These are phyloP conservation scores for Ganoderma lucidum DNA, from an alignment of 1,284 basidiomycete species.

Conservation along the genomic window DNA sequence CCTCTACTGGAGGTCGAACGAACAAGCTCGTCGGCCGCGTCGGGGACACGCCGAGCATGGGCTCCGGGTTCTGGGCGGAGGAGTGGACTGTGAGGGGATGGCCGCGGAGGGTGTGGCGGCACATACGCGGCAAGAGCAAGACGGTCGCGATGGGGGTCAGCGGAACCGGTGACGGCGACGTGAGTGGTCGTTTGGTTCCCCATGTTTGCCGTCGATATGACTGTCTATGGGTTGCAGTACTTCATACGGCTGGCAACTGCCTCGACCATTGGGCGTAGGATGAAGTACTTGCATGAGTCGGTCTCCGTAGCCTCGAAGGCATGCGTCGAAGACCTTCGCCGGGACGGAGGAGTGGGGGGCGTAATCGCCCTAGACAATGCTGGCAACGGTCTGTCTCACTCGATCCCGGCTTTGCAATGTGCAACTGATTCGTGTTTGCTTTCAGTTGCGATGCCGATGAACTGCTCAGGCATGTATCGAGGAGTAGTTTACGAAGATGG, in stretches of 20 bases:
- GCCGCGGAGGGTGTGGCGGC: constrained; percentile 50
- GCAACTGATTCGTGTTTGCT: not conserved
- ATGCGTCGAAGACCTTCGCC: constrained; percentile 61
- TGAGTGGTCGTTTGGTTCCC: constrained; percentile 38
- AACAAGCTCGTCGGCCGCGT: constrained; percentile 85
- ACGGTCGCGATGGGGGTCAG: constrained; percentile 75
- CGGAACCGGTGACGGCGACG: constrained; percentile 87
- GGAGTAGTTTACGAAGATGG: constrained; percentile 76
- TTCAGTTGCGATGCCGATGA: constrained; percentile 72
- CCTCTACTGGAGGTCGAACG: constrained; percentile 83
- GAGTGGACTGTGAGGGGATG: constrained; percentile 65
- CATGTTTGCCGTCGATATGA: not conserved
- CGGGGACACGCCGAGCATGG: constrained; percentile 84
- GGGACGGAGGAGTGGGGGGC: constrained; percentile 70
- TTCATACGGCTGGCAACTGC: constrained; percentile 79
- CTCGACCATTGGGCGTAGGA: constrained; percentile 69
- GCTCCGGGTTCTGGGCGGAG: constrained; percentile 84
- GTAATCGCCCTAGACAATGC: constrained; percentile 70
- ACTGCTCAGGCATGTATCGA: constrained; percentile 83
- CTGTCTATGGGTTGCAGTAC: constrained; percentile 54
- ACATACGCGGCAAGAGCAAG: constrained; percentile 45
- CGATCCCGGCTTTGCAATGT: too few relatives aligned
- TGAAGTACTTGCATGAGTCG: constrained; percentile 67
- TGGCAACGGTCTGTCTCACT: constrained; percentile 32
- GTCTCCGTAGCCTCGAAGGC: constrained; percentile 60